phyloP scores from a whole-genome alignment of 2,329 filamentous ascomycete species.

The Verticillium nubilum region DNA sequence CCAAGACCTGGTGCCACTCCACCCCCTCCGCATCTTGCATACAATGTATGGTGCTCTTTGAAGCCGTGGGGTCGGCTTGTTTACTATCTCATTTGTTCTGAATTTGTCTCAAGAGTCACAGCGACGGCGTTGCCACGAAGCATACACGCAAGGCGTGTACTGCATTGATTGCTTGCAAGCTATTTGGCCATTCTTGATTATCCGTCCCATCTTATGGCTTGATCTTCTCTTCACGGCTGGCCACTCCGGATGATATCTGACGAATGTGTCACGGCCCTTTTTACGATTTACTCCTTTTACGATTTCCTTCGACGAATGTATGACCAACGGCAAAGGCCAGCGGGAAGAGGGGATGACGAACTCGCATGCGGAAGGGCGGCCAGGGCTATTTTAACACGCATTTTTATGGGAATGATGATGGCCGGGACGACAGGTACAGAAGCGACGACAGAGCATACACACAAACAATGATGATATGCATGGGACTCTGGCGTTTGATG shows the following conservation, averaged over 20 bases:
- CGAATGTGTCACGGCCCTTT: slow-evolving; percentile 14
- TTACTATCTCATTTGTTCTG: slow-evolving; percentile 7
- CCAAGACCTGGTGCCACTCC: not conserved
- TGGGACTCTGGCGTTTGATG: not conserved
- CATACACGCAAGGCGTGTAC: slow-evolving; percentile 7
- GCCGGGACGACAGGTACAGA: not conserved
- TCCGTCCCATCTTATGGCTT: not conserved
- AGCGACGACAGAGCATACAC: not conserved
- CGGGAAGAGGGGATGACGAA: not conserved
- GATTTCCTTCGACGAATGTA: slow-evolving; percentile 13
- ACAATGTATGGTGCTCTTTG: not conserved
- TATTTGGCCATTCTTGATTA: not conserved
- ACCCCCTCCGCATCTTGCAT: not conserved
- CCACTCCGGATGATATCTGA: slow-evolving; percentile 10
- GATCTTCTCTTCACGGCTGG: slow-evolving; percentile 7
- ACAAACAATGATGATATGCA: not conserved
- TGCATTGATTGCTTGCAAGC: not conserved
- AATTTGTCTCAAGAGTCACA: slow-evolving; percentile 10
- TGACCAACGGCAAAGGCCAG: slow-evolving; percentile 4
- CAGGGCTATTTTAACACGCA: not conserved
- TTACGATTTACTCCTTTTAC: slow-evolving; percentile 10
- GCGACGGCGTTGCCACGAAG: slow-evolving; percentile 14
- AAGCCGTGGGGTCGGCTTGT: not conserved
- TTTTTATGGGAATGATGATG: not conserved
- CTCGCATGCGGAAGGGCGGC: not conserved